Evolutionary conservation across 805 yeast species (phyloP).

Genomic region (Monosporozyma aerobia): DNA sequence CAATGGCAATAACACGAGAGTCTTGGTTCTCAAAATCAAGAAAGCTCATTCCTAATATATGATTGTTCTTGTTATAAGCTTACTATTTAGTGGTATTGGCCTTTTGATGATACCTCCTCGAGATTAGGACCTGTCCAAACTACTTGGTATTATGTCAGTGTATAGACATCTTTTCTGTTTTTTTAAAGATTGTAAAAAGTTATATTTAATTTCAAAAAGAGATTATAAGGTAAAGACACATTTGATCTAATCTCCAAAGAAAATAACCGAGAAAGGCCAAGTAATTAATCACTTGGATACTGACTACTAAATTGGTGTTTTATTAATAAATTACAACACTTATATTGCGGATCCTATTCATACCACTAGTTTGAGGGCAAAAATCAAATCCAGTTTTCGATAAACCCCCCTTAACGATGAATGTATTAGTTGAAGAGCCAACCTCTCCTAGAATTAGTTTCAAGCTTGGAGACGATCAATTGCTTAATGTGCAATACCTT

Average conservation of each 20-base stretch:
- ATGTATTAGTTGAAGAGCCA: background rate
- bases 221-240: background rate
- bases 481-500: background rate
- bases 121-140: background rate
- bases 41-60: background rate
- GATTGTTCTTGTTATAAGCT: background rate
- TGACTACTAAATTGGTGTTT: background rate
- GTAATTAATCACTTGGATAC: background rate
- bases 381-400: background rate
- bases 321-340: background rate
- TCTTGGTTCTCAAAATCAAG: background rate
- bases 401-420: background rate
- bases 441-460: background rate
- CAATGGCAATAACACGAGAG: background rate
- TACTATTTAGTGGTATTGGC: background rate
- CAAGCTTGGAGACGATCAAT: background rate
- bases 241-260: background rate
- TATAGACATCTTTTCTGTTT: background rate
- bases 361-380: background rate
- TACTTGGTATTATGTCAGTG: background rate
- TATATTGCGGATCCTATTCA: background rate
- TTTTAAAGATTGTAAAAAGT: background rate
- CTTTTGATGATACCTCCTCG: background rate
- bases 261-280: background rate
- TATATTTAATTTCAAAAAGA: background rate